These are phyloP conservation scores for Persicaria tinctoria DNA, from an alignment of 148 eudicot genomes.

Conservation along the genomic window DNA sequence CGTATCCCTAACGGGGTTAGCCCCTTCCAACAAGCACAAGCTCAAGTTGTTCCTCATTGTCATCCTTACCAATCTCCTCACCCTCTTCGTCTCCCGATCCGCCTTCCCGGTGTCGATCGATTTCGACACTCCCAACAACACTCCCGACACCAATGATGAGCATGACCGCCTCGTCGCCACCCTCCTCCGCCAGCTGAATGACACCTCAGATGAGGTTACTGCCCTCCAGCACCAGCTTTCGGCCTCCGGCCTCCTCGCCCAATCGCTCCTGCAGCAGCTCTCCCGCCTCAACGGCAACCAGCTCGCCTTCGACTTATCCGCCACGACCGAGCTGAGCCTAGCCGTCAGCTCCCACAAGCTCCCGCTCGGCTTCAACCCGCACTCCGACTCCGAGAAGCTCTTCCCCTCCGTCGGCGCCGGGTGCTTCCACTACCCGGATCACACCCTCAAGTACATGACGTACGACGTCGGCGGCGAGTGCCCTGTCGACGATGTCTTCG, in stretches of 20 bases:
- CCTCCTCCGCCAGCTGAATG: slow-evolving; percentile 67
- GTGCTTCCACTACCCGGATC: slow-evolving; percentile 44
- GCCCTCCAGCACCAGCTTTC: not conserved
- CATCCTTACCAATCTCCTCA: slow-evolving; percentile 49
- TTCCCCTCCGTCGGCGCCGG: slow-evolving; percentile 38
- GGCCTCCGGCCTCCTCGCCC: slow-evolving; percentile 20
- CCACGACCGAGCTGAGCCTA: slow-evolving; percentile 6
- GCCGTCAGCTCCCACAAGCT: not conserved
- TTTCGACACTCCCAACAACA: too few relatives aligned
- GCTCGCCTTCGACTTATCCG: not conserved
- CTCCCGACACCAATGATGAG: too few relatives aligned
- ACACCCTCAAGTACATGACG: slow-evolving; percentile 60
- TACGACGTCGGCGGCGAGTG: slow-evolving; percentile 51
- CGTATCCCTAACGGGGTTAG: not conserved
- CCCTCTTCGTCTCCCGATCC: slow-evolving; percentile 60
- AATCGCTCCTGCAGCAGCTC: slow-evolving; percentile 15
- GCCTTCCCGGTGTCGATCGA: not conserved
- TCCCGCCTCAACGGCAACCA: not conserved
- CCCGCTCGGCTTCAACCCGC: slow-evolving; percentile 19
- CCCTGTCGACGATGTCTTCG: slow-evolving; percentile 34
- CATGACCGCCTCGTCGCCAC: slow-evolving; percentile 25
- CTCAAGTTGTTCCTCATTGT: not conserved
- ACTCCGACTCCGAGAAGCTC: slow-evolving; percentile 45
- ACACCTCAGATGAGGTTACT: slow-evolving; percentile 65
- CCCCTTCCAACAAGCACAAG: not conserved